These are phyloP conservation scores for Podaxis mareebaensis DNA, from an alignment of 768 basidiomycete species.

Conservation along the genomic window DNA sequence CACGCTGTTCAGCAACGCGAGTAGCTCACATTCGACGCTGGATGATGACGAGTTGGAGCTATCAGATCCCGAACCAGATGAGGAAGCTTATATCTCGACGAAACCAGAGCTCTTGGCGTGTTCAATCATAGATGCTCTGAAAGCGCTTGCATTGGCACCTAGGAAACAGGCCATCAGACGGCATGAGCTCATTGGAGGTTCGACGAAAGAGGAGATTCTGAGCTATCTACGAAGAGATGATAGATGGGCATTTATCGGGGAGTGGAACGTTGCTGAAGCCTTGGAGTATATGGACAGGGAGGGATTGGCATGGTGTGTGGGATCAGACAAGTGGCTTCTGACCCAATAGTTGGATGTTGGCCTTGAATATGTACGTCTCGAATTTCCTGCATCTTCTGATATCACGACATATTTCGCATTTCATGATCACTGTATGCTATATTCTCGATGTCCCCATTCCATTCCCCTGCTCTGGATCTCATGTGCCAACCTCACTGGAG, in stretches of 20 bases:
- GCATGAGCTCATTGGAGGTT: conserved; percentile 24
- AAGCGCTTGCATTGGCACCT: background rate
- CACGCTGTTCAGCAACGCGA: conserved; percentile 31
- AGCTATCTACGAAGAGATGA: conserved; percentile 52
- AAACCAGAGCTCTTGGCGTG: conserved; percentile 50
- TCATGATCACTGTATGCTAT: no score
- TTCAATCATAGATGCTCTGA: conserved; percentile 33
- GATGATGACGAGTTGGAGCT: conserved; percentile 45
- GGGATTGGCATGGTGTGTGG: conserved; percentile 37
- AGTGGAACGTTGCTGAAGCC: conserved; percentile 66
- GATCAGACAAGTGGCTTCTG: conserved; percentile 41
- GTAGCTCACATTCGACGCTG: conserved; percentile 15
- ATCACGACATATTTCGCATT: no score
- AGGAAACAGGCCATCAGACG: conserved; percentile 17
- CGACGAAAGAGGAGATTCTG: conserved; percentile 47
- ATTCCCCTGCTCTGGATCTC: no score
- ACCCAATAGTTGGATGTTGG: conserved; percentile 23
- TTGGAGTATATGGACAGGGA: conserved; percentile 45
- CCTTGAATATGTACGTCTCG: no score
- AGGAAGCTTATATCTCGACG: conserved; percentile 70
- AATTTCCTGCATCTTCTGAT: no score
- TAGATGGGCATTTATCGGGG: conserved; percentile 64
- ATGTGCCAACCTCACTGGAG: no score
- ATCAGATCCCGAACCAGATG: conserved; percentile 61
- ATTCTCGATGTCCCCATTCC: no score